Base-by-base conservation (phyloP, 225 moss, liverwort and hornwort genomes). In the Straminergon stramineum region DNA sequence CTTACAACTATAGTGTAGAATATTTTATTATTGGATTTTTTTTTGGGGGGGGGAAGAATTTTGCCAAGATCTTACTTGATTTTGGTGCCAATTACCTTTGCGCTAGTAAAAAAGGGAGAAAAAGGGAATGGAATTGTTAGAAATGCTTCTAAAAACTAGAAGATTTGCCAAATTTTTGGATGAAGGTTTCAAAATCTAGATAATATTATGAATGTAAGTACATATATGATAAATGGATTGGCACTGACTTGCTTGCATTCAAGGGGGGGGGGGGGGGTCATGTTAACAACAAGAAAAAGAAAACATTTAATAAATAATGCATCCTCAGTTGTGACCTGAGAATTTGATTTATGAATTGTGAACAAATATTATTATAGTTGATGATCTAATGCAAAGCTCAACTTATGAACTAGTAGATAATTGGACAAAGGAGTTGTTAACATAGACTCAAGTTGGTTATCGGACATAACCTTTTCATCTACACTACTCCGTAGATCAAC, bases 241-340 rank as follows among this genome's bases (percentile, higher is more conserved):
- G 30, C 9, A 11, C 0, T 74, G 15, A 1, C 15, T 43, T 74
- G 9, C 41, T 45, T 74, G 17, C 43, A 73, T 74, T 28, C 17
- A 74, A 28, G 2, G 13, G 0, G 34, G 18, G 4, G 2, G 13
- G 0, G 34, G 18, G 4, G 2, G 7, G 8, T 24, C 0, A 3
- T 8, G 0, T 70, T 24, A 41, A 15, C 70, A 69, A 69, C 4
- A 24, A 39, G 24, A 68, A n/a, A 39, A 70, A 15, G 39, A 70
- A 15, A 70, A 24, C 39, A 70, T 15, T 15, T 14, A 70, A 14
- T 26, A 41, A 71, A 9, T 27, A 28, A 16, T 16, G 41, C 11
- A 31, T 48, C 18, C 11, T 75, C 3, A 6, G 4, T 52, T 32
- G 20, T 48, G 19, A 51, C 14, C 7, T 30, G 15, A 63, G 10